phyloP scores from a whole-genome alignment of 2,329 filamentous ascomycete species.

The Lomentospora prolificans region DNA sequence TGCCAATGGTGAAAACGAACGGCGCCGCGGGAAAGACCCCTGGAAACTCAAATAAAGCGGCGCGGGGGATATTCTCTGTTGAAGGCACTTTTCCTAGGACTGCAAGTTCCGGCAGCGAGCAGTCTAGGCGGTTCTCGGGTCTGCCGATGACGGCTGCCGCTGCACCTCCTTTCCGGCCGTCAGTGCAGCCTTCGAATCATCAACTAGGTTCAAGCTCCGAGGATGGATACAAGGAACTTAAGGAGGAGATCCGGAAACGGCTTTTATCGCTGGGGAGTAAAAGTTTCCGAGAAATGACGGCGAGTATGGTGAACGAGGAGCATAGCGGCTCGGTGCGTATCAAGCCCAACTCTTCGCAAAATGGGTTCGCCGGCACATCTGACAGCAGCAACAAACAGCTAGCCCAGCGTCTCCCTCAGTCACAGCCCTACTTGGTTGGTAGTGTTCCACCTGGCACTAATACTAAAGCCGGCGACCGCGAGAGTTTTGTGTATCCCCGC shows the following conservation, averaged over 20 bases:
- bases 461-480: slow-evolving; percentile 28
- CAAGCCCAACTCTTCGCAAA: background rate
- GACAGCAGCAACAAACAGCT: background rate
- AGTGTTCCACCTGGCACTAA: slow-evolving; percentile 34
- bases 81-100: background rate
- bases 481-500: slow-evolving; percentile 45
- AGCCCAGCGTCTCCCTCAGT: slow-evolving; percentile 10
- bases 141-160: slow-evolving; percentile 37
- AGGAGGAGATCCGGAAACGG: background rate
- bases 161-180: slow-evolving; percentile 38
- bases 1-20: background rate
- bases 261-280: background rate
- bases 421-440: slow-evolving; percentile 45
- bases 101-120: slow-evolving; percentile 13
- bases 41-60: background rate
- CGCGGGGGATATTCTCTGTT: background rate
- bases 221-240: background rate
- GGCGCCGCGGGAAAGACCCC: background rate
- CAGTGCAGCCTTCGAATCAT: background rate
- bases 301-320: background rate
- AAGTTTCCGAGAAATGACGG: background rate
- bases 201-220: background rate
- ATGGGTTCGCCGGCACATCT: background rate
- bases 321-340: slow-evolving; percentile 6
- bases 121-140: slow-evolving; percentile 23